Evolutionary conservation across 345 rosid genomes (phyloP), one percentile per base, ranked within the genome.

Genomic region (Syzygium grande): DNA sequence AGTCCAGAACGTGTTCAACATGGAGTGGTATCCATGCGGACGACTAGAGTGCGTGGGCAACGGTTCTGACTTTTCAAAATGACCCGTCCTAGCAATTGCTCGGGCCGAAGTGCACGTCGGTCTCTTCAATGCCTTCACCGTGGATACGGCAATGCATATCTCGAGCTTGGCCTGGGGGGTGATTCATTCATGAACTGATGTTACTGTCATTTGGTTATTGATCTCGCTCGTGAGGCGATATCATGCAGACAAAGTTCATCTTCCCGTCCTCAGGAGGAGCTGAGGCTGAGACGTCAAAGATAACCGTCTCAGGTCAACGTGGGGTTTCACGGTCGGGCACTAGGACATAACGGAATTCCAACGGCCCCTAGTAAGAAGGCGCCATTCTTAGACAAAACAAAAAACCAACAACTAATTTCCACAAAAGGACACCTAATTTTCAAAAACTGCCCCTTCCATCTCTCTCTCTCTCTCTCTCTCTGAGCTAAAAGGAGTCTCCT

Each of bases 331-430:
- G 27, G 43, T 46, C 56, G 52, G 38, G 15, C 85, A 29, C 30
- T 46, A 29, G 13, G n/a, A 51, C 21, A 23, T 52, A 63, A 87
- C 88, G 49, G 79, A 80, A 55, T 73, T n/a, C 41, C 53, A 88
- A 65, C 89, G 84, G 87, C 21, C 52, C 84, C 80, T 58, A 65
- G 63, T 30, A 84, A 88, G 53, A 84, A 52, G 84, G 87, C 84
- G 87, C 63, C 86, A 21, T 51, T 25, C 46, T n/a, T n/a, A 51
- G 38, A 30, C 23, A 12, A 59, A 84, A 85, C 49, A 34, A 56
- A 84, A 85, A 22, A 25, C 65, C 84, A 22, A 85, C 53, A 84
- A 84, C 86, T 84, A 61, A 43, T 10, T 87, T 63, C 85, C 73
- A 16, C 25, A 54, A 29, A 58, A 58, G 65, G 27, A n/a, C 85